A percentile compares a stretch with the other conserved stretches of the same genome.
Conservation (phyloP, 345 rosid species). For the Brassica incana region DNA sequence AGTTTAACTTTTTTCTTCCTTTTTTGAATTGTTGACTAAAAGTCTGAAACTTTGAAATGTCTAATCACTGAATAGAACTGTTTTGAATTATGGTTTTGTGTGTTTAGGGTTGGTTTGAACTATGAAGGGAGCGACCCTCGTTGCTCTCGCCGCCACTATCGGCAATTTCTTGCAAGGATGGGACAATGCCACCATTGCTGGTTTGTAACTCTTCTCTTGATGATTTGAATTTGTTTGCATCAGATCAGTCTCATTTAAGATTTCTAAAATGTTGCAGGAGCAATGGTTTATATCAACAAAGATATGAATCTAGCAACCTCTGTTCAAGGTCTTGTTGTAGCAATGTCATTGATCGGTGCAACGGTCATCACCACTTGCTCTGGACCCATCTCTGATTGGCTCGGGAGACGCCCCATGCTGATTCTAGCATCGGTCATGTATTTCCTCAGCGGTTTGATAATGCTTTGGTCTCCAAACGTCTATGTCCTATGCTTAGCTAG, state of each 20-base stretch:
- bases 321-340: constrained; percentile 90
- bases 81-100: not conserved
- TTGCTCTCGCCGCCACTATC: constrained; percentile 86
- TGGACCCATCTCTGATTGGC: constrained; percentile 87
- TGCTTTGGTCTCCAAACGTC: constrained; percentile 95
- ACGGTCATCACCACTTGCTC: constrained; percentile 90
- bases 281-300: constrained; percentile 76
- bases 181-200: constrained; percentile 99
- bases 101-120: constrained; percentile 34
- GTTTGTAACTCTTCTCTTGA: constrained; percentile 43
- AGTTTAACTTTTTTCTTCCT: not conserved
- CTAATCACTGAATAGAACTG: not conserved
- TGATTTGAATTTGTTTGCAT: not conserved
- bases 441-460: constrained; percentile 79
- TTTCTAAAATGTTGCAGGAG: constrained; percentile 50
- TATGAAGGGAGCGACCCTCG: constrained; percentile 83
- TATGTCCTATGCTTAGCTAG: constrained; percentile 80
- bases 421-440: constrained; percentile 72
- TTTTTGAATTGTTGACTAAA: constrained; percentile 5
- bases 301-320: constrained; percentile 64
- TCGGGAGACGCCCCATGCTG: constrained; percentile 97
- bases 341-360: constrained; percentile 94
- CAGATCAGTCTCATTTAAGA: not conserved
- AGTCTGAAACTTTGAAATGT: constrained; percentile 5
- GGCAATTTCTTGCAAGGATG: constrained; percentile 99